Evolutionary conservation across 169 alveolate species (phyloP), one percentile per base, ranked within the genome.

Genomic region (Plasmodium knowlesi): DNA sequence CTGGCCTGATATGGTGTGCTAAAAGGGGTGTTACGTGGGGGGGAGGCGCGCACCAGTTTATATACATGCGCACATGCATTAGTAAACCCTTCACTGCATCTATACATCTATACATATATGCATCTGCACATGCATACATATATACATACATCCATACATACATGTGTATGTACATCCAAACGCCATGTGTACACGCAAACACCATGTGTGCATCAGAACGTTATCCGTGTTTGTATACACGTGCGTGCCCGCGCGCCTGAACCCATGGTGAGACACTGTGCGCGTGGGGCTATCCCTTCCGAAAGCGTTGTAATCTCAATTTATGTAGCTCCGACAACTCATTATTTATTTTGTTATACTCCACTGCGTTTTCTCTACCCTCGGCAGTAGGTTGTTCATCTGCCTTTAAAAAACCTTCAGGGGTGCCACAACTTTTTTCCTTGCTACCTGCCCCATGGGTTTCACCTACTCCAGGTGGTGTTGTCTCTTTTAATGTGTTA

Each of bases 321-420:
- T 79, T 88, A 34, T 88, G 94, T 19, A 88, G 71, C 43, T 88
- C 83, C 3, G 82, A 88, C 25, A 88, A 25, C 43, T 88, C 94
- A 50, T 88, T 88, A 57, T 88, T 88, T 88, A 88, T 88, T 57
- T 32, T 37, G 78, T 79, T 78, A 32, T 88, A 88, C 61, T 78
- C 82, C 43, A 78, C 54, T 86, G 10, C 39, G 25, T 37, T 61
- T 8, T 73, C 1, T 41, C 22, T 16, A 5, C 39, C 57, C 25
- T 61, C 30, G 54, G 25, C 12, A 30, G 53, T 14, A 19, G 37
- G 32, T 57, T 25, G 85, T 1, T 83, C 37, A 2, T 30, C 6
- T 14, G 14, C 46, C 41, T 74, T 74, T 16, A 39, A n/a, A 5
- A 3, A 41, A 19, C 30, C 74, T 14, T 22, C 73, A 14, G 43